Evolutionary conservation across 148 eudicot species (phyloP).

Genomic region (Limonium bicolor): DNA sequence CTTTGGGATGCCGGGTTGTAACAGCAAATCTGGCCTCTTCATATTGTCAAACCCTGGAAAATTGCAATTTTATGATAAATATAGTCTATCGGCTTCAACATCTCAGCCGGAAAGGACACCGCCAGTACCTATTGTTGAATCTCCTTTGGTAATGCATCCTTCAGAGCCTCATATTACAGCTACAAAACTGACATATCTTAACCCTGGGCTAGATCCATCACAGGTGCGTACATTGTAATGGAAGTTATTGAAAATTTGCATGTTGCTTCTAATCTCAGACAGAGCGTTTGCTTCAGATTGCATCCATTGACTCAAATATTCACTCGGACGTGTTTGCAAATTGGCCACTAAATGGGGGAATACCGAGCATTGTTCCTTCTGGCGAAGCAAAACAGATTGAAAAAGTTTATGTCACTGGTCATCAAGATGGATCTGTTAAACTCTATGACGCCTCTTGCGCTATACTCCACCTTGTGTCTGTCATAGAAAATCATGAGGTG

Average conservation of each 20-base stretch:
- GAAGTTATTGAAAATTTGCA: slow-evolving; percentile 2
- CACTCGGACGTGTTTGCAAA: too few species aligned
- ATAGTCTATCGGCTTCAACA: slow-evolving; percentile 26
- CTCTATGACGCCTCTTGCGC: slow-evolving; percentile 62
- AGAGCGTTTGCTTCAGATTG: slow-evolving; percentile 13
- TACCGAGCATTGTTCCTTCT: slow-evolving; percentile 13
- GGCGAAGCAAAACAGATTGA: slow-evolving; percentile 18
- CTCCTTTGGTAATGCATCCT: slow-evolving; percentile 34
- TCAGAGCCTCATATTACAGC: slow-evolving; percentile 48
- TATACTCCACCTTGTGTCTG: slow-evolving; percentile 27
- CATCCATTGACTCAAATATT: too few species aligned
- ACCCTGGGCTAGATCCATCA: slow-evolving; percentile 1
- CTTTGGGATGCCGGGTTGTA: slow-evolving; percentile 20
- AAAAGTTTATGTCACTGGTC: slow-evolving; percentile 42
- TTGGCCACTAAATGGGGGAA: slow-evolving; percentile 58
- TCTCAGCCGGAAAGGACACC: slow-evolving; percentile 27
- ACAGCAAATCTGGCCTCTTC: slow-evolving; percentile 36
- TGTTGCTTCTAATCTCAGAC: slow-evolving; percentile 18
- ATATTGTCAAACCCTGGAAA: slow-evolving; percentile 62
- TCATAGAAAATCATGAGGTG: slow-evolving; percentile 25
- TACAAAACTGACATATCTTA: slow-evolving; percentile 27
- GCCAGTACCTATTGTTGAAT: slow-evolving; percentile 24
- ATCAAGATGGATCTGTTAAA: slow-evolving; percentile 60
- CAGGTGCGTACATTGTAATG: neutral
- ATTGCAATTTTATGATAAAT: slow-evolving; percentile 28